Base-by-base conservation (phyloP, 2,329 filamentous ascomycete species). In the Chrysoporthe puriensis region DNA sequence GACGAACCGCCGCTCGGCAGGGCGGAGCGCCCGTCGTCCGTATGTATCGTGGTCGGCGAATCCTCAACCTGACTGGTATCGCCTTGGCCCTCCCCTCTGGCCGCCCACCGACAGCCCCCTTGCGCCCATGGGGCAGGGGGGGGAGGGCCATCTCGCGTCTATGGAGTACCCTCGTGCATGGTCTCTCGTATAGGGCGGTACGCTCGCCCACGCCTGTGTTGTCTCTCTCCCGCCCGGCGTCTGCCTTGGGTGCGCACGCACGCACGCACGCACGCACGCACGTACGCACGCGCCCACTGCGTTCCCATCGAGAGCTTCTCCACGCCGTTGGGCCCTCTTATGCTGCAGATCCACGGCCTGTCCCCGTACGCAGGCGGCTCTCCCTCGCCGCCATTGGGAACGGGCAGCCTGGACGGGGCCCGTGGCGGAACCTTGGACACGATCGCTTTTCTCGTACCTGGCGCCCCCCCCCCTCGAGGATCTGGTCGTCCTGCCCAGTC, bases 401-500 rank as follows among this genome's bases (percentile, higher is more conserved):
- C 50, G 50, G 48, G 42, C 21, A 60, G 44, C 50, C 36, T 46
- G 52, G 21, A 40, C 48, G 46, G 50, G 42, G 8, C 16, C 21
- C 8, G 40, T 46, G 16, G 32, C 43, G 43, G 59, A 32, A 48
- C 48, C 26, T 61, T 61, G 59, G 59, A 44, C 59, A 13, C 43
- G 59, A 61, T 61, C 43, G 48, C 43, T 32, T 32, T 32, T 46
- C 26, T 61, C 43, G 50, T 54, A 54, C 42, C 42, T n/a, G 21
- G 21, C 9, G 26, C 14, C 32, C 4, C 9, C 58, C 21, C 58
- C 58, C 43, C 43, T 61, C 56, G 56, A 56, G 66, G 58, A 59
- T 58, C 62, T 63, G 59, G 60, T 63, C 68, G 66, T 62, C 61
- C 59, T 62, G 40, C 50, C 8, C 60, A 21, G 60, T 66, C 52